Evolutionary conservation across 2,329 filamentous ascomycete genomes (phyloP), one percentile per base, ranked within the genome.

Genomic region (Diaporthe ilicicola): DNA sequence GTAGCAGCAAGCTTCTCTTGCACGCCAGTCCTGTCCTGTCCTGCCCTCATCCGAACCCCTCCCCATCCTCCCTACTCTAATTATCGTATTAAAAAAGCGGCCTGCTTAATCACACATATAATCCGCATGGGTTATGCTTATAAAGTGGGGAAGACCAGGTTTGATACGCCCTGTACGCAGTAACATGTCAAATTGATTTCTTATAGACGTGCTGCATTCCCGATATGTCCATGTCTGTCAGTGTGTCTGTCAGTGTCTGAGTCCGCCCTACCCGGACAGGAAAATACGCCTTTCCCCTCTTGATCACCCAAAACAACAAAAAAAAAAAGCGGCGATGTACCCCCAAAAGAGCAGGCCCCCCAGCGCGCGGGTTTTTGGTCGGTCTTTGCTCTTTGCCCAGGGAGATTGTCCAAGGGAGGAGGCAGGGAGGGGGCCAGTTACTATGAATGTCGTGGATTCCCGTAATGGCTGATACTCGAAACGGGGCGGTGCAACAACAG

Each of bases 381-480:
- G 4, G 4, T 34, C n/a, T 32, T 32, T 59, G n/a, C 13, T 15
- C 50, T 51, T 5, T 34, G 42, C 32, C 17, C 39, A 46, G 56
- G 59, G 59, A 62, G 59, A 62, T 48, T 62, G 22, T 17, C 42
- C 46, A 62, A 48, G 59, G 59, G 59, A 62, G 19, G 59, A 19
- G 27, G 59, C 59, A 62, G 59, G 59, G 59, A 62, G 59, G 42
- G 59, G 42, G 4, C 9, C 19, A 34, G 39, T 3, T 22, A 34
- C 10, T 15, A 64, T 64, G 59, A 50, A 32, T n/a, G n/a, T n/a
- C n/a, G 59, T 50, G 44, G n/a, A 64, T 50, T 50, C 59, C 59
- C 42, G 59, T 37, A 50, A 64, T 64, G 59, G 59, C 59, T 64
- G 59, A 50, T 64, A 64, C 59, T 64, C 59, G 44, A 64, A 64